These are phyloP conservation scores for Naganishia sp. DNA, from an alignment of 1,284 basidiomycete genomes.

Conservation along the genomic window DNA sequence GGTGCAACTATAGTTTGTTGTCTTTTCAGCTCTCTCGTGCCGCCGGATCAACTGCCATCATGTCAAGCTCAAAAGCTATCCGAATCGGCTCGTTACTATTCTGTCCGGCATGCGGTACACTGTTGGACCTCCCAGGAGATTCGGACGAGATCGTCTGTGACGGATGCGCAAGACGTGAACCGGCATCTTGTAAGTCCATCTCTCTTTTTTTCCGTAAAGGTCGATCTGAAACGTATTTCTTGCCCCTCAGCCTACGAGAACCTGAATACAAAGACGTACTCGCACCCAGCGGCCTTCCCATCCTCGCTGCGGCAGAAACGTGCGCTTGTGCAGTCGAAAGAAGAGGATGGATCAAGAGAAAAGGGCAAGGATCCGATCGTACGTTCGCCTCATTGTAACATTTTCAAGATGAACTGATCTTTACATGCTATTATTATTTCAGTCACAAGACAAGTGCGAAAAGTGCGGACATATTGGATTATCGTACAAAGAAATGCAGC, in stretches of 20 bases:
- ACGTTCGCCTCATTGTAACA: constrained; percentile 34
- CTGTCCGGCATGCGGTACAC: constrained; percentile 86
- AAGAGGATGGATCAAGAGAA: constrained; percentile 71
- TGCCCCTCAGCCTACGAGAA: constrained; percentile 79
- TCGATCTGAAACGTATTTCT: constrained; percentile 1
- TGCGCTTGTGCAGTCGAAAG: constrained; percentile 80
- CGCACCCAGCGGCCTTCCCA: constrained; percentile 91
- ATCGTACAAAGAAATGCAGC: constrained; percentile 58
- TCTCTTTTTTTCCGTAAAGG: not conserved
- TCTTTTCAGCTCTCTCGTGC: not conserved
- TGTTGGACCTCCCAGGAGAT: constrained; percentile 83
- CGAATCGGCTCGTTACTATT: constrained; percentile 80
- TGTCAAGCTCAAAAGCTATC: constrained; percentile 37
- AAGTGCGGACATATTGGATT: constrained; percentile 74
- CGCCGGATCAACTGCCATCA: constrained; percentile 2
- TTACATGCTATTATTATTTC: not conserved
- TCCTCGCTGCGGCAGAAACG: constrained; percentile 82
- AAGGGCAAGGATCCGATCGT: constrained; percentile 66
- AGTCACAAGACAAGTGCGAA: constrained; percentile 93
- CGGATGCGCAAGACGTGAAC: constrained; percentile 83
- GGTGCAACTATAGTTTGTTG: too few species aligned
- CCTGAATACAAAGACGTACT: constrained; percentile 83
- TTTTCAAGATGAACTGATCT: not conserved
- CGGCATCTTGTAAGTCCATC: constrained; percentile 73
- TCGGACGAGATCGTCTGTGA: constrained; percentile 77